phyloP scores from a whole-genome alignment of 805 yeast species.

The Clavispora asparagi region DNA sequence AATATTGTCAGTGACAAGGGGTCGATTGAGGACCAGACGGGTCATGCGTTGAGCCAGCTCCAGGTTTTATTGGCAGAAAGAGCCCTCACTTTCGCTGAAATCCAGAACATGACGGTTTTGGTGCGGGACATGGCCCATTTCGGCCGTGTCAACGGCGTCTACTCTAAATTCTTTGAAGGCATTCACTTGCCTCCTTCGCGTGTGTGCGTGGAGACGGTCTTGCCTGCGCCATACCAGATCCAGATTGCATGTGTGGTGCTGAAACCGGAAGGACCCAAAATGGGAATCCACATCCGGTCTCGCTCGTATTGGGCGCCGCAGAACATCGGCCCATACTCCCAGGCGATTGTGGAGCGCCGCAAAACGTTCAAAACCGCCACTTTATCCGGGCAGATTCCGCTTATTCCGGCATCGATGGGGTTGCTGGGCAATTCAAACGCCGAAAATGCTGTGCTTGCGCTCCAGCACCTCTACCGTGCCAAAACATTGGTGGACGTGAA shows the following conservation, averaged over 20 bases:
- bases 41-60: constrained; percentile 46
- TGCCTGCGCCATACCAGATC: constrained; percentile 34
- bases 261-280: constrained; percentile 27
- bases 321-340: constrained; percentile 97
- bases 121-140: constrained; percentile 65
- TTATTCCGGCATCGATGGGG: constrained; percentile 68
- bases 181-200: constrained; percentile 81
- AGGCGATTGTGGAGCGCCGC: constrained; percentile 51
- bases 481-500: constrained; percentile 47
- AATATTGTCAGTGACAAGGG: constrained; percentile 20
- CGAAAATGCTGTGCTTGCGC: constrained; percentile 47
- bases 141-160: constrained; percentile 53
- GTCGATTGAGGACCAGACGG: constrained; percentile 35
- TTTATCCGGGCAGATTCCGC: constrained; percentile 88
- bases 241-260: constrained; percentile 61
- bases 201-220: constrained; percentile 65
- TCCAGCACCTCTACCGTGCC: constrained; percentile 71
- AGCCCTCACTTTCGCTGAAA: constrained; percentile 35
- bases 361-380: constrained; percentile 43
- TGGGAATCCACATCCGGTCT: constrained; percentile 87
- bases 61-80: constrained; percentile 23
- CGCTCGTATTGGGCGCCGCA: constrained; percentile 98
- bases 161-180: constrained; percentile 48
- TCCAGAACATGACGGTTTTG: constrained; percentile 58
- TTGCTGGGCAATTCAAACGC: constrained; percentile 17